Evolutionary conservation across 2,329 filamentous ascomycete genomes (phyloP).

Genomic region (Ceratocystiopsis brevicomis): DNA sequence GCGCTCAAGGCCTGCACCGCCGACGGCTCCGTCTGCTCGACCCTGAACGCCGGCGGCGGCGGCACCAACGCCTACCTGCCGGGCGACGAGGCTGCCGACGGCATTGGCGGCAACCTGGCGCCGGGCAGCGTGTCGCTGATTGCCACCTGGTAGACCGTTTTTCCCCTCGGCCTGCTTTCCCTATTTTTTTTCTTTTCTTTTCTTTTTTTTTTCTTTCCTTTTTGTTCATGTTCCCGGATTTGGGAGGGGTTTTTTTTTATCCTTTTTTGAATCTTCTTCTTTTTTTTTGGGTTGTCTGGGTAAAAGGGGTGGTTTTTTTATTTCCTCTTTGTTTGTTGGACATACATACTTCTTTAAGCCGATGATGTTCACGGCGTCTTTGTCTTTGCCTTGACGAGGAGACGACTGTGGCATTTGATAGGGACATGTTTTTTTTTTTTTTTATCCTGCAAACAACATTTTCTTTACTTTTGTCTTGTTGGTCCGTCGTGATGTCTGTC

Average conservation of each 20-base stretch:
- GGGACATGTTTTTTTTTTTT: constrained; percentile 6
- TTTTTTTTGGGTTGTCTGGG: neutral
- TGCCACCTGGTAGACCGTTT: constrained; percentile 6
- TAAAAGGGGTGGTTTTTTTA: neutral
- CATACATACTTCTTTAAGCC: constrained; percentile 1
- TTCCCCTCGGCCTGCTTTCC: neutral
- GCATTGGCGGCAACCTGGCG: constrained; percentile 17
- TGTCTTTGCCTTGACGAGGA: neutral
- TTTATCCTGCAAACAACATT: neutral
- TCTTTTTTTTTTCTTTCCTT: neutral
- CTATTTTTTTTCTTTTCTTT: neutral
- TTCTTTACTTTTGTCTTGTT: neutral
- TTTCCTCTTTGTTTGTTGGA: neutral
- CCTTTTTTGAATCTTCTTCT: neutral
- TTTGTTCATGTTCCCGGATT: neutral
- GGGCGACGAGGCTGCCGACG: constrained; percentile 16
- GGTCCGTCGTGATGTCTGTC: too few species aligned
- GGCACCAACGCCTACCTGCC: constrained; percentile 18
- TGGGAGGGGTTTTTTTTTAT: neutral
- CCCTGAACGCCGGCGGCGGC: constrained; percentile 14
- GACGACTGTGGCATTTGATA: constrained; percentile 2
- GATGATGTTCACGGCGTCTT: constrained; percentile 1
- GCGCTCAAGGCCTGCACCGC: constrained; percentile 22
- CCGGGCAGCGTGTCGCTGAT: constrained; percentile 10
- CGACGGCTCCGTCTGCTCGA: constrained; percentile 14